Base-by-base conservation (phyloP, 192 early-diverging fungal genomes). In the Oehlia diaphana region DNA sequence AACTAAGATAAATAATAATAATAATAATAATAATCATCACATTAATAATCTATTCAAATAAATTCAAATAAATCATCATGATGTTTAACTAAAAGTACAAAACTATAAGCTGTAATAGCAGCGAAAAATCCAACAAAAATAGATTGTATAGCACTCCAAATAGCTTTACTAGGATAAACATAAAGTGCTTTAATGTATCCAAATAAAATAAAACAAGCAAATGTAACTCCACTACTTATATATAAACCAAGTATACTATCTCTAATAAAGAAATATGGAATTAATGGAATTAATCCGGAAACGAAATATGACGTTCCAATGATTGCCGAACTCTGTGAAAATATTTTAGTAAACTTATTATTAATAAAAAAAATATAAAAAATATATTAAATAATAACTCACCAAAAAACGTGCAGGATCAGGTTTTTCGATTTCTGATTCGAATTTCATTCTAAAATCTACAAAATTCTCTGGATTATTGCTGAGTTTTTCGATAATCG, bases 381-480 rank as follows among this genome's bases (percentile, higher is more conserved):
- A 26, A 31, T 31, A 31, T 31, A 31, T 2, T 0, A 31, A 31
- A 31, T 31, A 31, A 31, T 31, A 31, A 31, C 31, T 31, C 65
- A 90, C 84, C 86, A 87, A 87, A 26, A 86, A 82, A 16, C 90
- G 86, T 66, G 80, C 82, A 19, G 82, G 76, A 69, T 88, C 83
- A 14, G 91, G 91, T 70, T 83, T 87, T 72, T 90, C 88, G 26
- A 92, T 77, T 31, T 82, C 80, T 33, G 91, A 79, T 82, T 92
- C 89, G 80, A 91, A 91, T 63, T 88, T 85, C 91, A 92, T 92
- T 89, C 91, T 92, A 71, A 92, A 92, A 61, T 92, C 90, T 31
- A 91, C 89, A 86, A 88, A 90, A 61, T 84, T 82, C 3, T 85
- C 83, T 16, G 87, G 87, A 82, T 92, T 76, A 14, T 73, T 74